Evolutionary conservation across 2,329 filamentous ascomycete genomes (phyloP), one percentile per base, ranked within the genome.

Genomic region (Verticillium zaregamsianum): DNA sequence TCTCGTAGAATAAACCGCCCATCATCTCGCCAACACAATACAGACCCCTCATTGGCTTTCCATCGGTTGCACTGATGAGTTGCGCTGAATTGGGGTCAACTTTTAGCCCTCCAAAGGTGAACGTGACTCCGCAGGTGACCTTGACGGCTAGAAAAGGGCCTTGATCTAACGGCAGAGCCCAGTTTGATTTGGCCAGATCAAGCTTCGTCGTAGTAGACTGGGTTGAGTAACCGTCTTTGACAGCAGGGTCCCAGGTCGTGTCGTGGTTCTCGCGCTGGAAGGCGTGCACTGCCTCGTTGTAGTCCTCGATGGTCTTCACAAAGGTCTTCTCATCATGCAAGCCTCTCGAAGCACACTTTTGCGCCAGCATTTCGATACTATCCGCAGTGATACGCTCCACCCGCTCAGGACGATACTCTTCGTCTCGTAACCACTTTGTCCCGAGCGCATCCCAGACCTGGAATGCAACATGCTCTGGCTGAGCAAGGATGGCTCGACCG

Each of bases 11-110:
- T 23, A 89, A 68, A 0, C 86, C 86, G 1, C 87, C 88, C 2
- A 90, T 68, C 83, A 90, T 88, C 72, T 90, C 87, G 0, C 88
- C 87, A 3, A 77, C 81, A 65, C 85, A 87, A 64, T 81, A 89
- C 2, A 90, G 68, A 0, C 86, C 84, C 0, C 79, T 78, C 5
- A 90, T 78, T n/a, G 76, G 73, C 5, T 68, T 67, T 1, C 75
- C 76, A 0, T 78, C 81, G 1, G 72, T 69, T 4, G 78, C 74
- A 2, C 76, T 78, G 15, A 88, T 70, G 1, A 89, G 81, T 3
- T 76, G 77, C 0, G 83, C 79, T 0, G 83, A 87, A 28, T 82
- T 70, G 0, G 84, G 78, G 57, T 85, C 79, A 2, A 87, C 80
- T 5, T 79, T 78, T 7, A 90, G 72, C 0, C 88, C 87, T 1